Evolutionary conservation across 495 filamentous ascomycete species (phyloP).

Genomic region (Aspergillus nanangensis): DNA sequence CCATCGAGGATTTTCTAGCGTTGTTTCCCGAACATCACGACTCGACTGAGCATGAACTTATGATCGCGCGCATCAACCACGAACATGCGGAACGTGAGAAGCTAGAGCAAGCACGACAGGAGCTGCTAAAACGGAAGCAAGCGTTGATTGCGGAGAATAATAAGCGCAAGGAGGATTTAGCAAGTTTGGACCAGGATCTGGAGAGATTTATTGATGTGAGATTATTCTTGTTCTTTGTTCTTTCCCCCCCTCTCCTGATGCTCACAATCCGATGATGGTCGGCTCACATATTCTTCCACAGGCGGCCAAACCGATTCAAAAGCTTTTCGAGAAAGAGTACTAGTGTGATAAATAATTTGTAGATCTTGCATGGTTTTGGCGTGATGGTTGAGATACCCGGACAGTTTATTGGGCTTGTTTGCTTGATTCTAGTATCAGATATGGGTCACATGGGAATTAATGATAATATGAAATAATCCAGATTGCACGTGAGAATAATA

Average conservation of each 20-base stretch:
- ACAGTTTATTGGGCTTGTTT: not conserved
- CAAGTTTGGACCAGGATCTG: constrained; percentile 79
- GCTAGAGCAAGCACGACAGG: constrained; percentile 81
- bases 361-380: constrained; percentile 22
- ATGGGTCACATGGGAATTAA: not conserved
- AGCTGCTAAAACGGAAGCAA: constrained; percentile 84
- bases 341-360: constrained; percentile 20
- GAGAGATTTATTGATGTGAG: constrained; percentile 82
- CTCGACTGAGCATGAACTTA: constrained; percentile 69
- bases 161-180: constrained; percentile 88
- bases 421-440: not conserved
- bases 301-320: constrained; percentile 83
- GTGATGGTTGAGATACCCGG: constrained; percentile 35
- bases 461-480: not conserved
- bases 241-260: not conserved
- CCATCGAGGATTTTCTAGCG: constrained; percentile 75
- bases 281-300: constrained; percentile 28
- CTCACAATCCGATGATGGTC: constrained; percentile 3
- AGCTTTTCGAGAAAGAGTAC: constrained; percentile 73
- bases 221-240: constrained; percentile 3
- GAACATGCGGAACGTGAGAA: constrained; percentile 82
- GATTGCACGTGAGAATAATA: too few species aligned
- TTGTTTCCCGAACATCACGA: constrained; percentile 70
- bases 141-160: constrained; percentile 90
- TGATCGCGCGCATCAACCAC: constrained; percentile 88